These are phyloP conservation scores for Penicillium silybi DNA, from an alignment of 495 filamentous ascomycete species.

Conservation along the genomic window DNA sequence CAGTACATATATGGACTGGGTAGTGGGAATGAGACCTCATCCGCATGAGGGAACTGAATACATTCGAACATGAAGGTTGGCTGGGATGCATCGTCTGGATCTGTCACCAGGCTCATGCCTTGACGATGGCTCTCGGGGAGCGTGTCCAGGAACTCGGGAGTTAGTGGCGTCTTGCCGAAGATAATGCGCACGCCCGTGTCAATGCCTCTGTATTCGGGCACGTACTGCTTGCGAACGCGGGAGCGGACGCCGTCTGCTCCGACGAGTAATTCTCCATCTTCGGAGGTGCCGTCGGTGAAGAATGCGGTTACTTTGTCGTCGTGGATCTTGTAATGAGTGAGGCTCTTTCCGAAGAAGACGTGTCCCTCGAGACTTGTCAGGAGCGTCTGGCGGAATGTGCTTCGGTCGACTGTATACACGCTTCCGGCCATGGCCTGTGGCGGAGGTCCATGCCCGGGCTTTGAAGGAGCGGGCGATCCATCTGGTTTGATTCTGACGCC, in stretches of 20 bases:
- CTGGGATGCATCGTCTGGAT: conserved; percentile 19
- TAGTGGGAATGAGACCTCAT: conserved; percentile 9
- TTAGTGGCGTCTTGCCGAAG: conserved; percentile 26
- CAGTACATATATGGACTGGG: conserved; percentile 40
- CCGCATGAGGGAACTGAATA: conserved; percentile 25
- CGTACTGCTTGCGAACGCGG: conserved; percentile 35
- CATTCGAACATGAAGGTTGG: conserved; percentile 34
- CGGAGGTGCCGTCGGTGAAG: conserved; percentile 37
- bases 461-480: not conserved
- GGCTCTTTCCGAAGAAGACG: conserved; percentile 40
- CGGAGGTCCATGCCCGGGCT: conserved; percentile 6
- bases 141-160: conserved; percentile 4
- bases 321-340: conserved; percentile 29
- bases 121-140: not conserved
- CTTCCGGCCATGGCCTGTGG: conserved; percentile 1
- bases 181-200: conserved; percentile 43
- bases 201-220: conserved; percentile 36
- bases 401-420: conserved; percentile 26
- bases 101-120: conserved; percentile 14
- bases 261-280: conserved; percentile 35
- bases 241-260: conserved; percentile 46
- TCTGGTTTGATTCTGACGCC: conserved; percentile 12
- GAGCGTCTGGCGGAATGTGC: conserved; percentile 24
- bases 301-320: conserved; percentile 26
- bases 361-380: conserved; percentile 25